Base-by-base conservation (phyloP, 495 filamentous ascomycete genomes). In the Aspergillus indologenus region DNA sequence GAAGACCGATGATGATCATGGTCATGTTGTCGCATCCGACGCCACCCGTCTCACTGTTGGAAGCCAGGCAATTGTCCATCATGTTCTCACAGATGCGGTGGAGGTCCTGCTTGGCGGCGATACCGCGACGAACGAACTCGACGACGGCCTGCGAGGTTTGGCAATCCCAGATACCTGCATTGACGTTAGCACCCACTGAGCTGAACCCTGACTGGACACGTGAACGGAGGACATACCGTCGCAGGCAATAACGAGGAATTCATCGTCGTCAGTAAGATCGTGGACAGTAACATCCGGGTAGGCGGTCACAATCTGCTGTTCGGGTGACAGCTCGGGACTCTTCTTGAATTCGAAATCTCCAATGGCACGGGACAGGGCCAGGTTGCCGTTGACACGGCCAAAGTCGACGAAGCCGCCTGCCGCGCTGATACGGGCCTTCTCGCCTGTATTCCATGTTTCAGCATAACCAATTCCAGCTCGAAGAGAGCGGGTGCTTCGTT, bases 271-370 rank as follows among this genome's bases (percentile, higher is more conserved):
- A 44, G 83, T 86, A 57, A 97, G 81, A 26, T 96, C 90, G 66
- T 98, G 94, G 45, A 90, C 81, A 20, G 87, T 88, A 22, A 98
- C 90, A 72, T 98, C 94, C 15, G 94, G 94, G 71, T 86, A 97
- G 9, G 95, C 94, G 6, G 94, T 98, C 15, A 98, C 94, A 44
- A 98, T 97, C 71, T 98, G 94, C 70, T 96, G 89, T 68, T 98
- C 95, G 29, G 95, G 94, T 11, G 92, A 86, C 46, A 98, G 85
- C 63, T 96, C 92, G 59, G 92, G 89, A 73, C 93, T 96, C 82
- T 97, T 98, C 84, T 98, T 98, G 83, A 98, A 98, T 72, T 98
- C 94, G 68, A 98, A 98, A 76, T 98, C 94, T 62, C 94, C 94
- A 68, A 98, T 97, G 62, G 94, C 94, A 69, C 94, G 87, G 50